These are phyloP conservation scores for Fraxinus sp. DNA, from an alignment of 305 asterid genomes.

Conservation along the genomic window DNA sequence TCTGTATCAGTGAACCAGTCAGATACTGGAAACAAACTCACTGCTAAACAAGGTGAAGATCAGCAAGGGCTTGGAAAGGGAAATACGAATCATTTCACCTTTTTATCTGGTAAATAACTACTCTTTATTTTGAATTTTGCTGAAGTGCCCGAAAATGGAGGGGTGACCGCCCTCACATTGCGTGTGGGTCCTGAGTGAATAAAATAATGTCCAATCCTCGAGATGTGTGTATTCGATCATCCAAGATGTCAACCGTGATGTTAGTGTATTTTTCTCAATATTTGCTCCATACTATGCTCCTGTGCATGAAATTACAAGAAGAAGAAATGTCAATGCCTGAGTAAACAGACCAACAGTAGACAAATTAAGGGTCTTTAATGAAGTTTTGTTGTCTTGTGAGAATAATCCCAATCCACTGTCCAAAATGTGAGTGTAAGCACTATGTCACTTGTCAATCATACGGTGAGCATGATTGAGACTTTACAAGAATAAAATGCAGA, in stretches of 20 bases:
- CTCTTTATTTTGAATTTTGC: background rate
- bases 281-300: background rate
- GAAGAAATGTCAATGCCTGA: background rate
- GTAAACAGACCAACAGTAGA: background rate
- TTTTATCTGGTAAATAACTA: constrained; percentile 36
- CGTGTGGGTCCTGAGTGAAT: too few relatives aligned
- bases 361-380: background rate
- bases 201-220: too few relatives aligned
- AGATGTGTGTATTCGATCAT: too few relatives aligned
- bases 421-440: background rate
- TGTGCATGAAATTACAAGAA: background rate
- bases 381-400: background rate
- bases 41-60: constrained; percentile 17
- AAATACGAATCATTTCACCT: constrained; percentile 32
- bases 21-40: constrained; percentile 5
- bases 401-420: background rate
- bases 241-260: too few relatives aligned
- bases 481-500: background rate
- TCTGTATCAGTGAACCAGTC: constrained; percentile 19
- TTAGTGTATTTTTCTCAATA: background rate
- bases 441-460: background rate
- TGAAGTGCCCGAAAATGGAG: too few relatives aligned
- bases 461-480: background rate
- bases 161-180: too few relatives aligned
- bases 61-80: constrained; percentile 24